Base-by-base conservation (phyloP, 306 rosid species). In the Vachellia collinsii region DNA sequence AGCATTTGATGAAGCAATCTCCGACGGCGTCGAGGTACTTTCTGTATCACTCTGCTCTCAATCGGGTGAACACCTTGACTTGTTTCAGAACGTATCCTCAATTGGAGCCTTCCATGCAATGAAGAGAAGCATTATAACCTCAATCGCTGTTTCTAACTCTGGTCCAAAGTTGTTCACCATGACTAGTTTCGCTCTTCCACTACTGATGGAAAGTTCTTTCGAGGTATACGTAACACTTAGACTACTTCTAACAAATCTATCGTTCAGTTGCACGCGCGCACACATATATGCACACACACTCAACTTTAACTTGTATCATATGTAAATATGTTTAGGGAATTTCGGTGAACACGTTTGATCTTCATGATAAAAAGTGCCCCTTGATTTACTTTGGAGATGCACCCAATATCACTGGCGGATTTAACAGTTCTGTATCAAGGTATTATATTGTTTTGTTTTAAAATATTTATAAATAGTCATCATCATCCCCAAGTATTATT, bases 301-400 rank as follows among this genome's bases (percentile, higher is more conserved):
- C 58, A 51, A 6, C 58, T 51, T n/a, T n/a, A n/a, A n/a, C n/a
- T 47, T 5, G 53, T 47, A 51, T 51, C 22, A 51, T 6, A 51
- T 51, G 6, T 47, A 12, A 3, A 51, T 17, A 17, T 17, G 6
- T 51, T 8, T 17, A 51, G 58, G 58, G 58, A 51, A 9, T 51
- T 17, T 51, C 59, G 22, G 20, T 51, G 59, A 51, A 17, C 59
- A 14, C 59, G 5, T 51, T 51, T 17, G 59, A 51, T 51, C 59
- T 51, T 51, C 59, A 17, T 51, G 9, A 14, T 19, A 19, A 6
- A 51, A 51, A 14, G 20, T 51, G 17, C 58, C 58, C 58, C 58
- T 51, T 89, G n/a, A 74, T 89, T 42, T 79, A 76, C 53, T 83
- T 63, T 10, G 86, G 85, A 42, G 75, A 89, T 54, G 90, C 84